Evolutionary conservation across 1,284 basidiomycete genomes (phyloP).

Genomic region (Kwoniella shivajii): DNA sequence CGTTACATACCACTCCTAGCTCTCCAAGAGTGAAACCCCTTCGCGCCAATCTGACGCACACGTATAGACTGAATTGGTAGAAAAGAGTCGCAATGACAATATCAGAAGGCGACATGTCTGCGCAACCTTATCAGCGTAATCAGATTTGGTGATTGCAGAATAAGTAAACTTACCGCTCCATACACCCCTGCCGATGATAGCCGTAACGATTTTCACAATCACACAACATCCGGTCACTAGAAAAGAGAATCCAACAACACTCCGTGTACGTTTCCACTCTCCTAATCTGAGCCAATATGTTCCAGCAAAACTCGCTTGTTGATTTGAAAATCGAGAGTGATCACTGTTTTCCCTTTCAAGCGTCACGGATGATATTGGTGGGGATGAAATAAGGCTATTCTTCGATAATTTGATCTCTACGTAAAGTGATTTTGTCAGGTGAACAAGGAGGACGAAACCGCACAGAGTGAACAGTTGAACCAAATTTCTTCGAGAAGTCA

Average conservation of each 20-base stretch:
- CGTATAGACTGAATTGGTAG: conserved; percentile 89
- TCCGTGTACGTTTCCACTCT: conserved; percentile 49
- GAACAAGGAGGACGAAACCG: conserved; percentile 73
- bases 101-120: conserved; percentile 80
- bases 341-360: conserved; percentile 37
- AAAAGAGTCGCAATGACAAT: conserved; percentile 73
- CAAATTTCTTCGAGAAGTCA: conserved; percentile 70
- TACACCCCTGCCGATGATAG: conserved; percentile 42
- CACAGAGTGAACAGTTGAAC: conserved; percentile 77
- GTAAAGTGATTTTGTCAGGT: conserved; percentile 73
- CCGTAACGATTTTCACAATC: conserved; percentile 47
- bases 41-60: conserved; percentile 84
- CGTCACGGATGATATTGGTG: background rate
- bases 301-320: conserved; percentile 5
- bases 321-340: background rate
- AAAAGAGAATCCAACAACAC: conserved; percentile 51
- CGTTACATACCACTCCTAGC: conserved; percentile 81
- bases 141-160: background rate
- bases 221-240: conserved; percentile 49
- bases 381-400: background rate
- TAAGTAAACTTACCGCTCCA: conserved; percentile 44
- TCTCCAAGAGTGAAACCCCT: conserved; percentile 94
- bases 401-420: conserved; percentile 58
- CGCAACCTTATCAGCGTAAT: background rate
- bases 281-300: conserved; percentile 49